phyloP scores from a whole-genome alignment of 257 asterid species.

The Forsythia viridissima region DNA sequence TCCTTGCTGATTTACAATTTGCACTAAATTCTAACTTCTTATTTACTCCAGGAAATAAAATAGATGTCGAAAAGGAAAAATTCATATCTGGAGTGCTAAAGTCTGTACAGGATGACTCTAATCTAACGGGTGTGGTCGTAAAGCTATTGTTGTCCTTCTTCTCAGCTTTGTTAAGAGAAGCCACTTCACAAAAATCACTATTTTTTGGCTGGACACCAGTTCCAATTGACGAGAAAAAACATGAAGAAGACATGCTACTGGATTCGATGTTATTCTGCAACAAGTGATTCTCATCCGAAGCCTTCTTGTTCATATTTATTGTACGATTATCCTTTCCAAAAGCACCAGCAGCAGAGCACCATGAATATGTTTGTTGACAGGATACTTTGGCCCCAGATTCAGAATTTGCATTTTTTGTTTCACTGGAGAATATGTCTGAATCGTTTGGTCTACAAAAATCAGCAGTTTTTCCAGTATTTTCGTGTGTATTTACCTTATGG shows the following conservation, averaged over 20 bases:
- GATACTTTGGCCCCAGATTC: conserved; percentile 12
- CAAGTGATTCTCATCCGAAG: conserved; percentile 27
- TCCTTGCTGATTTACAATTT: conserved; percentile 38
- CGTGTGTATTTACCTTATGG: conserved; percentile 10
- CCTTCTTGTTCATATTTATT: conserved; percentile 18
- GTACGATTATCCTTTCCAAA: conserved; percentile 40
- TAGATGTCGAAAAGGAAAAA: conserved; percentile 37
- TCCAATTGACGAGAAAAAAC: conserved; percentile 31
- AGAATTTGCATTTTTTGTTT: conserved; percentile 12
- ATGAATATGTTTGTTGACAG: conserved; percentile 14
- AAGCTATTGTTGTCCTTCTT: conserved; percentile 42
- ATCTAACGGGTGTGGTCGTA: conserved; percentile 29
- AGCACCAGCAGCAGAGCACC: conserved; percentile 24
- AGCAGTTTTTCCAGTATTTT: conserved; percentile 10
- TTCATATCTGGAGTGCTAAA: conserved; percentile 40
- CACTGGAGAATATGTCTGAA: conserved; percentile 12
- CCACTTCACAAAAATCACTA: conserved; percentile 24
- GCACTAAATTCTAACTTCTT: conserved; percentile 37
- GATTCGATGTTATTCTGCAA: conserved; percentile 25
- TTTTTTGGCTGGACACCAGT: conserved; percentile 28
- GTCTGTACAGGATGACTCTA: conserved; percentile 40
- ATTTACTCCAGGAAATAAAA: conserved; percentile 31
- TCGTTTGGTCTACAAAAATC: conserved; percentile 13
- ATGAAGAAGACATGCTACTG: conserved; percentile 24
- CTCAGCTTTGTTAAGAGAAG: conserved; percentile 32